A percentile compares a stretch with the other conserved stretches of the same genome.
Conservation (phyloP, 768 basidiomycete genomes). For the Auricularia sp. region DNA sequence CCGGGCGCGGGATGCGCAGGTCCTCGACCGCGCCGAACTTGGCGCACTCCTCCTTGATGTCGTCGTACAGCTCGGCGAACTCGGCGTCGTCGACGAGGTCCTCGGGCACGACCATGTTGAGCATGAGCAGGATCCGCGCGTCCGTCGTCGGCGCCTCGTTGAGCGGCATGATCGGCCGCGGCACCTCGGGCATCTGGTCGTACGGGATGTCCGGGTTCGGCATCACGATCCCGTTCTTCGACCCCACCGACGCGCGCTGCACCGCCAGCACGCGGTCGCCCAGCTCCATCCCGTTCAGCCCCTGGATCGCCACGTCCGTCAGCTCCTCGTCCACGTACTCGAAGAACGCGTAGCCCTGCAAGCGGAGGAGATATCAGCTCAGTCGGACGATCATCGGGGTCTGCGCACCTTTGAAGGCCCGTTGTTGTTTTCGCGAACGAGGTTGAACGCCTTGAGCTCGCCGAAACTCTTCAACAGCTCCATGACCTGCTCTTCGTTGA, state of each 20-base stretch:
- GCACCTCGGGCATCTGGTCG: constrained; percentile 74
- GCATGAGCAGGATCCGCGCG: constrained; percentile 85
- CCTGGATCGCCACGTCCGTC: constrained; percentile 93
- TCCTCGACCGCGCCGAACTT: constrained; percentile 77
- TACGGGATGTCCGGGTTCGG: constrained; percentile 50
- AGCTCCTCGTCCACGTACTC: constrained; percentile 86
- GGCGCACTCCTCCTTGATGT: constrained; percentile 83
- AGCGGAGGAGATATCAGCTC: background rate
- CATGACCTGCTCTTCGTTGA: constrained; percentile 98
- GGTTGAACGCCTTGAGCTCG: constrained; percentile 94
- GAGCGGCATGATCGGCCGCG: constrained; percentile 81
- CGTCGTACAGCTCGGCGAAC: constrained; percentile 89
- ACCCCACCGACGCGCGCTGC: constrained; percentile 91
- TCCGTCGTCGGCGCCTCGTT: constrained; percentile 48
- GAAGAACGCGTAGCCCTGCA: constrained; percentile 96
- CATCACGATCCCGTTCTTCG: constrained; percentile 58
- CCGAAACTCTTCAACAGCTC: constrained; percentile 96
- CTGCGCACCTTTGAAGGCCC: constrained; percentile 71
- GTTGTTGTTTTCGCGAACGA: constrained; percentile 88
- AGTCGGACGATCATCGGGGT: background rate
- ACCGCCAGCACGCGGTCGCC: constrained; percentile 94
- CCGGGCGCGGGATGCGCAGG: constrained; percentile 78
- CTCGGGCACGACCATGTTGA: constrained; percentile 97
- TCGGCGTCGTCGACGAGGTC: constrained; percentile 86
- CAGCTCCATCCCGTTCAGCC: constrained; percentile 94